Evolutionary conservation across 2,329 filamentous ascomycete species (phyloP), one percentile per base, ranked within the genome.

Genomic region (Zasmidium citrigriseum): DNA sequence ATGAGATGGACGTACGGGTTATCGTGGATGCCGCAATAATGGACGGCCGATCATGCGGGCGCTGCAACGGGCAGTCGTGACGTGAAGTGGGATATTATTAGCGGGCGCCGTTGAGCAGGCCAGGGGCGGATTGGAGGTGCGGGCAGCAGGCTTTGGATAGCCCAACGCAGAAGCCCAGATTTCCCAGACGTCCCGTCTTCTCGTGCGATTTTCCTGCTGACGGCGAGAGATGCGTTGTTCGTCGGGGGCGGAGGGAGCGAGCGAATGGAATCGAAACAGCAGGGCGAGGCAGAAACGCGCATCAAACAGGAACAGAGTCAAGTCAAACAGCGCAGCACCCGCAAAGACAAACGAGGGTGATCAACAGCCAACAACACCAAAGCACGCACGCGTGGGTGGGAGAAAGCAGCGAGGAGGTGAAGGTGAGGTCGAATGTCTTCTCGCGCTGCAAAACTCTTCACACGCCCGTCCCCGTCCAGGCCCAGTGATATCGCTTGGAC

Each of bases 11-110:
- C 10, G 48, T 34, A 21, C 25, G 24, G 48, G 24, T 23, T 23
- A 23, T 38, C 34, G 48, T 23, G 10, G 29, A 25, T 18, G 22
- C 46, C 27, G 46, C 25, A 18, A 20, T 49, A 45, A 45, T 49
- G 49, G 47, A 55, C 25, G 24, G 48, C 49, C 47, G 59, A 57
- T 48, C 56, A 57, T 56, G 56, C 59, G 53, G 59, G 29, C 46
- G 27, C 34, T 50, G 46, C 34, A 34, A 22, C 34, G 34, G 34
- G 4, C 34, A 41, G 34, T 41, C 5, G 34, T 41, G 34, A 41
- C 34, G 34, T 41, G 34, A 41, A 41, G 34, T 41, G 16, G 34
- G 25, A 38, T 51, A 38, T 51, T 51, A 27, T 51, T 21, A 21
- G 48, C 2, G 3, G 25, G 2, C 20, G 21, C 12, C 34, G 48